A percentile compares a stretch with the other conserved stretches of the same genome.
Evolutionary conservation across 164 flowering plant species (phyloP).

Genomic region (Umbilicus rupestris): DNA sequence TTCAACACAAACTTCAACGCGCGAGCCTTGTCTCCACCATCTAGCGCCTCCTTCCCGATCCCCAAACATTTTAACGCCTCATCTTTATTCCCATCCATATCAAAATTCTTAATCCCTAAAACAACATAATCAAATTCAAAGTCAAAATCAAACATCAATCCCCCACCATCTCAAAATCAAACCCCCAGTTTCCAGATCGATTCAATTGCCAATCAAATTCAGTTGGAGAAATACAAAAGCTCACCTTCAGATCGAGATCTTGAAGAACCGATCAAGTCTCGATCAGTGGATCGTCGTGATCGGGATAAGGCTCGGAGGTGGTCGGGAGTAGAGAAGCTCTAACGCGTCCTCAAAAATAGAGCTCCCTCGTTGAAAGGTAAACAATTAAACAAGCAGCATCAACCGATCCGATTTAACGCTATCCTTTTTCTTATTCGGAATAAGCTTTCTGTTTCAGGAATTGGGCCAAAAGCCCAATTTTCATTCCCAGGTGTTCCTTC

Average conservation of each 20-base stretch:
- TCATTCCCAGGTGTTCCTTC: too few species aligned
- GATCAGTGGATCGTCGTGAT: neutral
- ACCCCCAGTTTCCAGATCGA: neutral
- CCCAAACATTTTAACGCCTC: constrained; percentile 71
- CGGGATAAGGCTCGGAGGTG: neutral
- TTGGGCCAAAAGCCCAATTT: too few species aligned
- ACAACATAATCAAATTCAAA: neutral
- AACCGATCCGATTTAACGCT: neutral
- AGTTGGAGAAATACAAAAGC: neutral
- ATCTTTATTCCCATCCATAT: constrained; percentile 89
- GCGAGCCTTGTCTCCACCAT: constrained; percentile 51
- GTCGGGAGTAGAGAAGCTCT: neutral
- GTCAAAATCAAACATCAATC: too few species aligned
- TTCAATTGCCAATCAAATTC: neutral
- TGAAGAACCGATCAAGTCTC: neutral
- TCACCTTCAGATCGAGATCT: neutral
- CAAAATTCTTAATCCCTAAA: constrained; percentile 4
- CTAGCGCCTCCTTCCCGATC: constrained; percentile 54
- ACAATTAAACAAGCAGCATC: neutral
- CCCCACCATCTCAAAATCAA: too few species aligned
- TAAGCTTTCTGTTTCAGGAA: neutral
- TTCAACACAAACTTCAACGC: constrained; percentile 64
- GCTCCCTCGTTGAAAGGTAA: neutral
- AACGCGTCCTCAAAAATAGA: too few species aligned
- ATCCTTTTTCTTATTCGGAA: neutral